phyloP scores from a whole-genome alignment of 2,329 filamentous ascomycete species.

The Cordyceps pruinosa region DNA sequence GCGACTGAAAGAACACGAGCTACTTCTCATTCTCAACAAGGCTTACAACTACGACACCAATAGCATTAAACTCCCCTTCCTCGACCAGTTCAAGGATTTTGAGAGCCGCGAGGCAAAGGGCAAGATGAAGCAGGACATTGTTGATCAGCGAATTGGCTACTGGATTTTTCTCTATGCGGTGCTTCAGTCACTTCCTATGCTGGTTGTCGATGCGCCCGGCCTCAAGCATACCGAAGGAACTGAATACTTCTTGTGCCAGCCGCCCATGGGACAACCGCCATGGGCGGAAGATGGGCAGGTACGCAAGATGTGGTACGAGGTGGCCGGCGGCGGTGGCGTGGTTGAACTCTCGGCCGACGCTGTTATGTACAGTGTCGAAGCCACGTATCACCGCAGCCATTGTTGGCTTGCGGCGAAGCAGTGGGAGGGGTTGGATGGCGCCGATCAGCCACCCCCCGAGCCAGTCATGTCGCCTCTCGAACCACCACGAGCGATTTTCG shows the following conservation, averaged over 20 bases:
- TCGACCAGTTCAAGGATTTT: slow-evolving; percentile 63
- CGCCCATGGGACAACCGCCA: slow-evolving; percentile 63
- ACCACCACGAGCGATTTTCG: slow-evolving; percentile 32
- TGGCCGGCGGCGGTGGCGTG: slow-evolving; percentile 54
- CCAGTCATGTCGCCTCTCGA: slow-evolving; percentile 32
- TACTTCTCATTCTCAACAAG: slow-evolving; percentile 67
- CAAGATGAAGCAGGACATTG: slow-evolving; percentile 58
- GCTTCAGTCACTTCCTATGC: slow-evolving; percentile 68
- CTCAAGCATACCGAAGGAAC: slow-evolving; percentile 63
- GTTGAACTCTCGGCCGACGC: slow-evolving; percentile 55
- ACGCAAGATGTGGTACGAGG: slow-evolving; percentile 66
- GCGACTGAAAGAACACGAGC: slow-evolving; percentile 72
- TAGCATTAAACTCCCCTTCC: slow-evolving; percentile 51
- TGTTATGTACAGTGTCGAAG: slow-evolving; percentile 55
- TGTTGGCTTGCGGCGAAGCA: slow-evolving; percentile 48
- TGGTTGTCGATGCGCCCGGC: slow-evolving; percentile 68
- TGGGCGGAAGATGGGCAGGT: slow-evolving; percentile 63
- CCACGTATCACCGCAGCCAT: slow-evolving; percentile 52
- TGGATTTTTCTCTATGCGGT: slow-evolving; percentile 79
- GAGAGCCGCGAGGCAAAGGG: slow-evolving; percentile 62
- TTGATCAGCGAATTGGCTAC: slow-evolving; percentile 65
- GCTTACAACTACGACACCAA: slow-evolving; percentile 74
- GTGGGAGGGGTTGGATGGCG: slow-evolving; percentile 37
- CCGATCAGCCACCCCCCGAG: slow-evolving; percentile 23
- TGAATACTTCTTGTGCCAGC: slow-evolving; percentile 76